Conservation (phyloP, 2,329 filamentous ascomycete species). For the Orbilia ellipsospora region DNA sequence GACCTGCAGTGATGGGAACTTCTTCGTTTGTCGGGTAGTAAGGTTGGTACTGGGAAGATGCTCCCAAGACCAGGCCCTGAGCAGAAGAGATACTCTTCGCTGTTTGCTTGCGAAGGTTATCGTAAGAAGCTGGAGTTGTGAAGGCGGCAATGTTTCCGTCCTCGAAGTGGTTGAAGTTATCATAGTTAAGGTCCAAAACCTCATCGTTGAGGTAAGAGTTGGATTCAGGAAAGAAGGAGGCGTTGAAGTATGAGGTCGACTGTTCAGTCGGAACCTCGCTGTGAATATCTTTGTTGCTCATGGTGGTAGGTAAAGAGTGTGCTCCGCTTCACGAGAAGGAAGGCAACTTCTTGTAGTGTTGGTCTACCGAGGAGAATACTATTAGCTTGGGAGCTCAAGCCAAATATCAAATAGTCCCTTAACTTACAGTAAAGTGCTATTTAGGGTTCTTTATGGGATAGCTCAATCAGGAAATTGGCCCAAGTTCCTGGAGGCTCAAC, state of each 20-base stretch:
- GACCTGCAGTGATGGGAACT: slow-evolving; percentile 53
- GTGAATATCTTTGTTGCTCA: slow-evolving; percentile 46
- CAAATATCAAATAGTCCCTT: background rate
- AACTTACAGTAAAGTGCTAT: slow-evolving; percentile 25
- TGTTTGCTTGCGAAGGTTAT: slow-evolving; percentile 42
- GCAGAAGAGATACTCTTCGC: slow-evolving; percentile 25
- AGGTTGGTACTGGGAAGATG: slow-evolving; percentile 38
- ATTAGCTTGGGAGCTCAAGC: slow-evolving; percentile 7
- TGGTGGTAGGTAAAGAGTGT: slow-evolving; percentile 29
- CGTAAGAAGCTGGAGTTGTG: slow-evolving; percentile 38
- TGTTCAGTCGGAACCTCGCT: slow-evolving; percentile 52
- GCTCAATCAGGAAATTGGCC: background rate
- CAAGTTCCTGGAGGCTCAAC: background rate
- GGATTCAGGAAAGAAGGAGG: slow-evolving; percentile 52
- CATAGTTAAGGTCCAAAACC: slow-evolving; percentile 31
- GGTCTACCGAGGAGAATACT: background rate
- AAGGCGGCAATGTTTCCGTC: slow-evolving; percentile 37
- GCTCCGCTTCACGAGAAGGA: slow-evolving; percentile 2
- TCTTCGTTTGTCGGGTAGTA: slow-evolving; percentile 54
- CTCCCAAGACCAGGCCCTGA: slow-evolving; percentile 42
- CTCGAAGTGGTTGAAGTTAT: slow-evolving; percentile 35
- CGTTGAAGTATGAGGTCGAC: slow-evolving; percentile 54
- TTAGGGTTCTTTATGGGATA: slow-evolving; percentile 26
- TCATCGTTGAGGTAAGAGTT: slow-evolving; percentile 36
- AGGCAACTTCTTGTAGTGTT: slow-evolving; percentile 22